Base-by-base conservation (phyloP, 2,329 filamentous ascomycete species). In the Cercospora sp. region DNA sequence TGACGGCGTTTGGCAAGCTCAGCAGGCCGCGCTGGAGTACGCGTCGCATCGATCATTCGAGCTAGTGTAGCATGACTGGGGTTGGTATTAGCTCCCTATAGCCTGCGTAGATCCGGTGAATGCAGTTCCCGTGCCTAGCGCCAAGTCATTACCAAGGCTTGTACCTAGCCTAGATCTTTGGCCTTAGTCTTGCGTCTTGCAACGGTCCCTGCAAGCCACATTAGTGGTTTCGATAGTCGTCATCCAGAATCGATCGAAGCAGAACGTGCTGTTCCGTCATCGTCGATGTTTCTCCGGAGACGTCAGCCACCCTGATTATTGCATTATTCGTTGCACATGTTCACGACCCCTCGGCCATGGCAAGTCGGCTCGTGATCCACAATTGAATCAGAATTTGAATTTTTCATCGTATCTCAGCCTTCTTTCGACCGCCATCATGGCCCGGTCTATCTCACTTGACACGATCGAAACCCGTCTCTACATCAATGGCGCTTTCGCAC, bases 401-500 rank as follows among this genome's bases (percentile, higher is more conserved):
- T 8, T 12, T 12, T 12, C 34, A 40, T 40, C 9, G 37, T n/a
- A 30, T 16, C 37, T 16, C 16, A 12, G 37, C 12, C 37, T 40
- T 40, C 16, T 2, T 40, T 13, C 5, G 3, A n/a, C 37, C 12
- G 13, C 5, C 37, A 40, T 6, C 5, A 74, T 74, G 72, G 55
- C 40, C 40, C 70, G 69, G 45, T 69, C 69, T 13, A 71, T 70
- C 40, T 67, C 69, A 26, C 51, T 70, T 24, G 71, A 73, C 13
- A 70, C 76, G 66, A 76, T 78, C 66, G 77, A 81, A 67, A 79
- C 77, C 28, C 78, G 80, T 21, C 78, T 85, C 65, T 84, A 85
- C 72, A 85, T 86, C 76, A 84, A 86, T 73, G 82, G 84, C 73
- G 80, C 83, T 81, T 83, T 85, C 71, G 79, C 82, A 32, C 76